phyloP scores from a whole-genome alignment of 139 green algal species.

The Chlamydomonas sp. region DNA sequence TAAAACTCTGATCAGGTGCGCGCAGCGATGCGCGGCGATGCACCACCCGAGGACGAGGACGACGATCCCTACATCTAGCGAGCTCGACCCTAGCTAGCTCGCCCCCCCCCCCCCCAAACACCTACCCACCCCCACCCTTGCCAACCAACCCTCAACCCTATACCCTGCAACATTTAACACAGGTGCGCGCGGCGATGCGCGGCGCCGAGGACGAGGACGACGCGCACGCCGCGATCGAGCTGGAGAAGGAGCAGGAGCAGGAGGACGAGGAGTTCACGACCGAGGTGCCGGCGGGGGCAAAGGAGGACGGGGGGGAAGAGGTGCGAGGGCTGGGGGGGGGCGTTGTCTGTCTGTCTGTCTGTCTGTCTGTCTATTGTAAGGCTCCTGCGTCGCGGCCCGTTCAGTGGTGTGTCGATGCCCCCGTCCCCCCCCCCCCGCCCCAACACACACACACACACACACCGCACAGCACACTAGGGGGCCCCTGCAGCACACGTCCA shows the following conservation, averaged over 20 bases:
- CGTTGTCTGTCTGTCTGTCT: no score
- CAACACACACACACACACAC: no score
- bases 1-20: no score
- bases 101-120: not conserved
- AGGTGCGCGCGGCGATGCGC: constrained; percentile 43
- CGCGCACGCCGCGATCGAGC: constrained; percentile 42
- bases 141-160: not conserved
- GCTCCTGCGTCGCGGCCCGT: no score
- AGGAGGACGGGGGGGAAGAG: constrained; percentile 7
- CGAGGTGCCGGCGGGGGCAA: constrained; percentile 14
- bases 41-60: no score
- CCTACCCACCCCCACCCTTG: not conserved
- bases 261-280: constrained; percentile 49
- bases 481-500: not conserved
- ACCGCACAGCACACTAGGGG: not conserved
- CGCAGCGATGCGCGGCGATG: no score
- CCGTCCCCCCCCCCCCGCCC: no score
- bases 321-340: no score
- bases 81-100: not conserved
- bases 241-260: constrained; percentile 35
- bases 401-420: no score
- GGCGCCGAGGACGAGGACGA: constrained; percentile 74
- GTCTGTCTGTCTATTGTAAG: no score
- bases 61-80: not conserved
- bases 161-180: constrained; percentile 8